Conservation (phyloP, 1,284 basidiomycete genomes). For the Porphyrellus sp. region DNA sequence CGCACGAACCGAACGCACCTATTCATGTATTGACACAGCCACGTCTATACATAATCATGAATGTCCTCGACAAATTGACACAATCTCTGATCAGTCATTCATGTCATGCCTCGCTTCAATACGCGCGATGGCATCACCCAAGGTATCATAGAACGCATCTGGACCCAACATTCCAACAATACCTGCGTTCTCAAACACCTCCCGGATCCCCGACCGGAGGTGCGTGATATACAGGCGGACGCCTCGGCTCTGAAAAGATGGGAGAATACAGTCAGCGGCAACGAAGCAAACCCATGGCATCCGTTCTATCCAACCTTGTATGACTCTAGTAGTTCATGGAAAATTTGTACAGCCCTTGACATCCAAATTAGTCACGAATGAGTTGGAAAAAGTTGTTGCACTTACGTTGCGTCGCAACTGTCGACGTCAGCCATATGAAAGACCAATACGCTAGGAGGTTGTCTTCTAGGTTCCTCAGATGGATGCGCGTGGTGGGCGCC, state of each 20-base stretch:
- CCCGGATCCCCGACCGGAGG: constrained; percentile 53
- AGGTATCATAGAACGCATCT: constrained; percentile 69
- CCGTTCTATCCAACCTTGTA: constrained; percentile 54
- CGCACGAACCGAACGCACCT: no score
- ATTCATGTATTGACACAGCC: no score
- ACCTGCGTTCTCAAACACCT: constrained; percentile 66
- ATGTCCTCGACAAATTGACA: no score
- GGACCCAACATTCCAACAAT: constrained; percentile 63
- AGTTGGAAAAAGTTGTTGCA: constrained; percentile 11
- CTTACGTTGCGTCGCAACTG: constrained; percentile 80
- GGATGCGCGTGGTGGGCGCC: constrained; percentile 78
- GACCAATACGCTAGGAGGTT: constrained; percentile 74
- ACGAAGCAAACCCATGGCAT: background rate
- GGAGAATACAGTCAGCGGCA: background rate
- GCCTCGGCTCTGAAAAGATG: constrained; percentile 50
- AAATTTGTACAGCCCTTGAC: constrained; percentile 76
- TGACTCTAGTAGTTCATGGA: constrained; percentile 75
- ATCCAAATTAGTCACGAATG: constrained; percentile 4
- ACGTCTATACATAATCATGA: no score
- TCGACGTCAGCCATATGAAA: constrained; percentile 90
- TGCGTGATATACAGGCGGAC: constrained; percentile 81
- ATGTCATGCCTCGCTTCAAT: constrained; percentile 35
- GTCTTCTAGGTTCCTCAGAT: constrained; percentile 77
- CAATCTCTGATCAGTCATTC: constrained; percentile 9
- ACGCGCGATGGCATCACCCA: constrained; percentile 60